Conservation (phyloP, 495 filamentous ascomycete genomes). For the Penicillium atrosanguineum region DNA sequence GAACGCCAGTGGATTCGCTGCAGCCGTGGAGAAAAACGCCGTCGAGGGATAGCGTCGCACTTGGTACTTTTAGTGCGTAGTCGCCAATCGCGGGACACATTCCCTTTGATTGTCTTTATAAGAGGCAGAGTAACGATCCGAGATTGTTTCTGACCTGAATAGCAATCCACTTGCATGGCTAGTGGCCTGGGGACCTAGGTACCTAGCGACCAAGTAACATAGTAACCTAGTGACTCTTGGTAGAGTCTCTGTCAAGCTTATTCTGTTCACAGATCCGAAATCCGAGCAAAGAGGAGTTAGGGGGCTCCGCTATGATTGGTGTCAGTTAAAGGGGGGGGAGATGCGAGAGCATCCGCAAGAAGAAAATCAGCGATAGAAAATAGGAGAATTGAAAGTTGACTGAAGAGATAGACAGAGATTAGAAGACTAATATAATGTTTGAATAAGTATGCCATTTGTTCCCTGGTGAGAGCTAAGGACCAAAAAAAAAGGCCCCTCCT, state of each 20-base stretch:
- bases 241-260: too few relatives aligned
- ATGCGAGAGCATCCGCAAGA: background rate
- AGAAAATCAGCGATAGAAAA: background rate
- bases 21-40: constrained; percentile 15
- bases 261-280: background rate
- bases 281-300: background rate
- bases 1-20: constrained; percentile 18
- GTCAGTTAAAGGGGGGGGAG: background rate
- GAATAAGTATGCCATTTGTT: background rate
- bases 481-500: background rate
- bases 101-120: background rate
- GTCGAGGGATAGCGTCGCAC: constrained; percentile 23
- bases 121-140: background rate
- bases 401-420: background rate
- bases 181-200: background rate
- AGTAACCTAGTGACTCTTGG: too few relatives aligned
- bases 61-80: constrained; percentile 7
- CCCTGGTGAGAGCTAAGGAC: background rate
- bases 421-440: background rate
- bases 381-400: background rate
- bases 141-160: too few relatives aligned
- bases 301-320: background rate
- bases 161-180: too few relatives aligned
- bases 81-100: constrained; percentile 17
- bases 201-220: too few relatives aligned